Base-by-base conservation (phyloP, 225 moss, liverwort and hornwort species). In the Pleurozium schreberi region DNA sequence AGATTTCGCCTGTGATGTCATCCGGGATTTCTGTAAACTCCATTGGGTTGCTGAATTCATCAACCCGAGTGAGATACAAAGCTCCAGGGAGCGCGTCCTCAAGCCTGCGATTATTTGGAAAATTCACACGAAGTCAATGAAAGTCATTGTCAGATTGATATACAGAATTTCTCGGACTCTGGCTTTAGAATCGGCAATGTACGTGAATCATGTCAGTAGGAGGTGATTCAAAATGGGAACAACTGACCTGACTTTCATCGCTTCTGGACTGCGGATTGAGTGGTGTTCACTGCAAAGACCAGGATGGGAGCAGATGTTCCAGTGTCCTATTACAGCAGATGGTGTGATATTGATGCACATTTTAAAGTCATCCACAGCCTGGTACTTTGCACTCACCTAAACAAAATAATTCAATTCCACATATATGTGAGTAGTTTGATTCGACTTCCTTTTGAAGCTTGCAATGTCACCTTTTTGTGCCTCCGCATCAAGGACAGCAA, bases 251-350 rank as follows among this genome's bases (percentile, higher is more conserved):
- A 86, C 84, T 84, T 60, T 89, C 93, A 91, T 86, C 47, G 31
- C 40, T 18, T 71, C 80, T 59, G 83, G 75, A 53, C 85, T 86
- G 57, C 80, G 80, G 40, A 49, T 69, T 19, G 33, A 67, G 84
- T 92, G 93, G 28, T 87, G 52, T 17, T 61, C 81, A 65, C 81
- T 55, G 84, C 94, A 92, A 63, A 75, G 50, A 36, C 94, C 92
- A 85, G 90, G 45, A 86, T 94, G 92, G 45, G 87, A 90, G 71
- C 93, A 94, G 42, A 92, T 69, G 62, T 43, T 90, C 93, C 92
- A 94, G 77, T 70, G 81, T 42, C 88, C 93, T 38, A 92, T 81
- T 33, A 40, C 83, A 26, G 91, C 67, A 20, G 92, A 88, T 36
- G 92, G 87, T 38, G 81, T 81, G 40, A 94, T 47, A 62, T 85